Evolutionary conservation across 2,329 filamentous ascomycete genomes (phyloP).

Genomic region (Pseudofabraea citricarpa): DNA sequence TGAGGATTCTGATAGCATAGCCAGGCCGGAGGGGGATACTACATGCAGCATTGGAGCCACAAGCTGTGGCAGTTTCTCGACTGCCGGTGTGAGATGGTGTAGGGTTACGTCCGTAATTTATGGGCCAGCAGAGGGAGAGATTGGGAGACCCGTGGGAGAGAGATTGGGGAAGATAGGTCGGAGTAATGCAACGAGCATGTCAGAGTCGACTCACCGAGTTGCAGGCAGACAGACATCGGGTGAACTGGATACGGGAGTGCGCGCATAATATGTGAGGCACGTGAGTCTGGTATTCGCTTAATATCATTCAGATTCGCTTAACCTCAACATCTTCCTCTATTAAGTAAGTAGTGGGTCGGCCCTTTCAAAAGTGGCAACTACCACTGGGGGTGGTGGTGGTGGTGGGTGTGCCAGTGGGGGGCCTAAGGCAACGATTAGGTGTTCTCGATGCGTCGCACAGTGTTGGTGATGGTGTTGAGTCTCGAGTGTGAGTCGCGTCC

Average conservation of each 20-base stretch:
- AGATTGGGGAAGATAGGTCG: too few species aligned
- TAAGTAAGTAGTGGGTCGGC: too few species aligned
- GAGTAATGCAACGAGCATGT: too few species aligned
- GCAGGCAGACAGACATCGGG: neutral
- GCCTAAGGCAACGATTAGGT: neutral
- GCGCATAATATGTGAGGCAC: too few species aligned
- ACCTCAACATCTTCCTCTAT: neutral
- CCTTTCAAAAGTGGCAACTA: too few species aligned
- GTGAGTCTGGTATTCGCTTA: too few species aligned
- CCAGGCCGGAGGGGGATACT: neutral
- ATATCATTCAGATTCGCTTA: neutral
- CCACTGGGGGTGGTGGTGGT: too few species aligned
- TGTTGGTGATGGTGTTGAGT: neutral
- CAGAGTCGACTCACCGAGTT: neutral
- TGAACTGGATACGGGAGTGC: too few species aligned
- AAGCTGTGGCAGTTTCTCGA: neutral
- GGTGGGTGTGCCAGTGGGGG: neutral
- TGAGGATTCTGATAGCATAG: neutral
- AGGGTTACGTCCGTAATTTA: neutral
- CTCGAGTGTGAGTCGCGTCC: neutral
- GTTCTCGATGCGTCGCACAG: too few species aligned
- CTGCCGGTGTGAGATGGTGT: neutral
- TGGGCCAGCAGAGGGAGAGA: neutral
- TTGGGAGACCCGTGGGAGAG: too few species aligned
- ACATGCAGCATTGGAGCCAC: neutral